Conservation (phyloP, 352 stramenopile species). For the Pythium apleroticum region DNA sequence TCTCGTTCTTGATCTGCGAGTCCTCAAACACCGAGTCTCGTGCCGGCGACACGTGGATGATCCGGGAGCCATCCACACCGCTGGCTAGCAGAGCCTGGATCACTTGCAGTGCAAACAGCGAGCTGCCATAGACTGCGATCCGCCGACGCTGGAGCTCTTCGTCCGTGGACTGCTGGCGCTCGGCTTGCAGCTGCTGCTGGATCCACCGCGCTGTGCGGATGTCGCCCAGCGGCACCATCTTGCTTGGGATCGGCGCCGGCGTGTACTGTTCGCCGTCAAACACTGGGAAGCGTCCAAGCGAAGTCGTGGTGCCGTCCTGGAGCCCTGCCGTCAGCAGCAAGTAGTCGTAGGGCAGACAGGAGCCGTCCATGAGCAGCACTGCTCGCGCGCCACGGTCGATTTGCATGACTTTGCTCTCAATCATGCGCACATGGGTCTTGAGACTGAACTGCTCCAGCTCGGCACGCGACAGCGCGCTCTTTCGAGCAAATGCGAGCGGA, state of each 20-base stretch:
- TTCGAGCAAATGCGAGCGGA: conserved; percentile 49
- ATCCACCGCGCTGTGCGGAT: conserved; percentile 26
- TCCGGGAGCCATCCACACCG: conserved; percentile 40
- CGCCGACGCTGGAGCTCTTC: conserved; percentile 13
- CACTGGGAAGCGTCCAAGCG: conserved; percentile 23
- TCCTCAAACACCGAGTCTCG: conserved; percentile 63
- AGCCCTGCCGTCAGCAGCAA: conserved; percentile 63
- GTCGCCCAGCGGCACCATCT: conserved; percentile 28
- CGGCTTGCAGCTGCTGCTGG: conserved; percentile 17
- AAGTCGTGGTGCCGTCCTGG: conserved; percentile 33
- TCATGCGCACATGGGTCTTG: conserved; percentile 41
- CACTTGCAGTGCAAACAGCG: conserved; percentile 65
- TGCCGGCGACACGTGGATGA: conserved; percentile 57
- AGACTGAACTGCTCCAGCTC: conserved; percentile 47
- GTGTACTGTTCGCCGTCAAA: conserved; percentile 29
- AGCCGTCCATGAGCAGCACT: conserved; percentile 63
- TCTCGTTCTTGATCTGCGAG: conserved; percentile 47
- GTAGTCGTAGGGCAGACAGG: conserved; percentile 65
- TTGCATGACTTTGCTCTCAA: conserved; percentile 48
- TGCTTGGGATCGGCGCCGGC: conserved; percentile 9
- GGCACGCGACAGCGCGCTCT: conserved; percentile 33
- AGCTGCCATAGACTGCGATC: conserved; percentile 67
- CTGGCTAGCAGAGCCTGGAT: conserved; percentile 51
- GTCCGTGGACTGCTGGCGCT: neutral
- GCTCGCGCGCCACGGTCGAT: conserved; percentile 50